Conservation (phyloP, 441 rosid species). For the Populus tomentosa region DNA sequence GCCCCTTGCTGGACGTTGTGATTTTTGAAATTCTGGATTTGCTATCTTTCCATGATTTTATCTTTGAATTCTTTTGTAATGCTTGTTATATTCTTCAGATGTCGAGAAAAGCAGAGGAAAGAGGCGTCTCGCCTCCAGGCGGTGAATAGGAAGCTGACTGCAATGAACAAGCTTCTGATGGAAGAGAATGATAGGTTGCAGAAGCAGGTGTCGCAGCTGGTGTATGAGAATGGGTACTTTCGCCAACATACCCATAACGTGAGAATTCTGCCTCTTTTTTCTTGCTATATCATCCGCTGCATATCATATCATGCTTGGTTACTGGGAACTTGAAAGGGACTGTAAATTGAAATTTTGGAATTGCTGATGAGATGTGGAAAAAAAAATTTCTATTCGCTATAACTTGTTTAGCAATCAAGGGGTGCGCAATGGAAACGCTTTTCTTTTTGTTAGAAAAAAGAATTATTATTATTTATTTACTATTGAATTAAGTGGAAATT, state of each 20-base stretch:
- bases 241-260: conserved; percentile 88
- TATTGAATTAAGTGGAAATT: conserved; percentile 10
- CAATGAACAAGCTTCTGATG: conserved; percentile 98
- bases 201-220: conserved; percentile 96
- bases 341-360: neutral
- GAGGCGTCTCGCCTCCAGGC: conserved; percentile 97
- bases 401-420: neutral
- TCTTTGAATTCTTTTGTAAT: neutral
- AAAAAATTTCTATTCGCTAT: neutral
- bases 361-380: neutral
- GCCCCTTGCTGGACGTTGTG: neutral
- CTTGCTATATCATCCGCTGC: neutral
- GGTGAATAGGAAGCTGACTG: conserved; percentile 87
- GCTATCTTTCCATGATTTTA: neutral
- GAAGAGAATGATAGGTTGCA: conserved; percentile 99
- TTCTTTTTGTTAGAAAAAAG: neutral
- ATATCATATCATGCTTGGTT: neutral
- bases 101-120: conserved; percentile 97
- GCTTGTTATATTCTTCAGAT: conserved; percentile 37
- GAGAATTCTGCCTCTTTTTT: conserved; percentile 21
- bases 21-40: neutral
- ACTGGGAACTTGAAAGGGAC: neutral
- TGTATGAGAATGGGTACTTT: conserved; percentile 93
- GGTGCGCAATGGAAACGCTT: neutral
- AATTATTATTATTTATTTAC: neutral